Conservation (phyloP, 805 yeast genomes). For the Cyberlindnera japonica region DNA sequence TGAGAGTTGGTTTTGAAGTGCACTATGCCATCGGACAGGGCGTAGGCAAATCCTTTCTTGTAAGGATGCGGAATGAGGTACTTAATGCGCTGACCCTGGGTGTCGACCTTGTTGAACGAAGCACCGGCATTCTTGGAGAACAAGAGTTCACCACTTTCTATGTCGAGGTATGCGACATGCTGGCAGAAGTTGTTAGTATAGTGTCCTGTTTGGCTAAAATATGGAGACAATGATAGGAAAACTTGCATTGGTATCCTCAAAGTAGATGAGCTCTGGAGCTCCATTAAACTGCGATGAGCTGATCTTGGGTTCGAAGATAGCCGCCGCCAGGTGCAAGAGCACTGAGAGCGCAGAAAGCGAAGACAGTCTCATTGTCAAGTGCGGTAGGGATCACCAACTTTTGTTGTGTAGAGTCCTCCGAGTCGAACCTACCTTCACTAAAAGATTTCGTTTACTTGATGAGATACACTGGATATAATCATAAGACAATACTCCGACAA, state of each 20-base stretch:
- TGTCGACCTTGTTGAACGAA: slow-evolving; percentile 37
- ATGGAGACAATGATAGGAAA: neutral
- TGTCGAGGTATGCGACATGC: slow-evolving; percentile 21
- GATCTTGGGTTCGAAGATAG: slow-evolving; percentile 28
- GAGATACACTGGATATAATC: too few species aligned
- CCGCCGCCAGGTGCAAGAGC: slow-evolving; percentile 13
- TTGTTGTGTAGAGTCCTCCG: too few species aligned
- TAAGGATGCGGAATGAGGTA: slow-evolving; percentile 36
- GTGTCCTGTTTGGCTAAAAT: neutral
- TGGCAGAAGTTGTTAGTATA: slow-evolving; percentile 11
- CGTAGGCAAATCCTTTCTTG: slow-evolving; percentile 36
- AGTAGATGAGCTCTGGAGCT: slow-evolving; percentile 30
- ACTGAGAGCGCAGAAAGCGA: slow-evolving; percentile 13
- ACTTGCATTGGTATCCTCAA: slow-evolving; percentile 32
- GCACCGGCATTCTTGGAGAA: slow-evolving; percentile 46
- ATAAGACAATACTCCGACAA: too few species aligned
- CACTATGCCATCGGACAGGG: slow-evolving; percentile 29
- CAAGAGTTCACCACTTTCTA: slow-evolving; percentile 32
- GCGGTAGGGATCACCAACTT: too few species aligned
- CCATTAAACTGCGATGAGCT: slow-evolving; percentile 18
- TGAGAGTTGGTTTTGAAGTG: slow-evolving; percentile 39
- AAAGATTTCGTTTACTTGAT: too few species aligned
- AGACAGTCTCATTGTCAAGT: slow-evolving; percentile 11
- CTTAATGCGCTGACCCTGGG: slow-evolving; percentile 34
- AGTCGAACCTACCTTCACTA: too few species aligned